These are phyloP conservation scores for Allium sativum DNA, from an alignment of 106 monocot genomes.

Conservation along the genomic window DNA sequence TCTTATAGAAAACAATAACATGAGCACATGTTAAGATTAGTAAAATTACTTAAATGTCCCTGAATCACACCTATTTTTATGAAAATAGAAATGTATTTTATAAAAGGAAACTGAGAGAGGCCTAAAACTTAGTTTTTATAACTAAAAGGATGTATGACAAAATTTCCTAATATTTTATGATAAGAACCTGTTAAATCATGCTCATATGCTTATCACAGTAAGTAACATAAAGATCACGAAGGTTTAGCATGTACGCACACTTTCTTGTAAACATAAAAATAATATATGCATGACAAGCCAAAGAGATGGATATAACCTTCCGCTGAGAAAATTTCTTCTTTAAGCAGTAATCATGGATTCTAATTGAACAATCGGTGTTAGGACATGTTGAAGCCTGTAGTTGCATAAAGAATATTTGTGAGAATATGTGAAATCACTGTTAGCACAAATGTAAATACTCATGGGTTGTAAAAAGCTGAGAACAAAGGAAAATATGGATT, in stretches of 20 bases:
- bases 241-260: background rate
- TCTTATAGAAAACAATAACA: no score
- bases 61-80: background rate
- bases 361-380: slow-evolving; percentile 54
- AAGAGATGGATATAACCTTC: slow-evolving; percentile 28
- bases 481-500: no score
- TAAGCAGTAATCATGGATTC: slow-evolving; percentile 74
- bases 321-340: slow-evolving; percentile 60
- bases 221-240: background rate
- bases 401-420: background rate
- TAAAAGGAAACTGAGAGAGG: no score
- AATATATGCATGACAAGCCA: background rate
- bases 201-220: no score
- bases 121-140: no score
- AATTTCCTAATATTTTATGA: no score
- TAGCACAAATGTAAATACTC: no score
- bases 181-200: no score
- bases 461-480: no score
- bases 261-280: background rate
- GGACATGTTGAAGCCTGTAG: slow-evolving; percentile 62
- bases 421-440: background rate
- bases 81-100: no score
- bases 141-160: no score
- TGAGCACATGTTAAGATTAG: background rate
- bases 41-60: background rate